Base-by-base conservation (phyloP, 352 stramenopile species). In the Phytopythium sindhum region DNA sequence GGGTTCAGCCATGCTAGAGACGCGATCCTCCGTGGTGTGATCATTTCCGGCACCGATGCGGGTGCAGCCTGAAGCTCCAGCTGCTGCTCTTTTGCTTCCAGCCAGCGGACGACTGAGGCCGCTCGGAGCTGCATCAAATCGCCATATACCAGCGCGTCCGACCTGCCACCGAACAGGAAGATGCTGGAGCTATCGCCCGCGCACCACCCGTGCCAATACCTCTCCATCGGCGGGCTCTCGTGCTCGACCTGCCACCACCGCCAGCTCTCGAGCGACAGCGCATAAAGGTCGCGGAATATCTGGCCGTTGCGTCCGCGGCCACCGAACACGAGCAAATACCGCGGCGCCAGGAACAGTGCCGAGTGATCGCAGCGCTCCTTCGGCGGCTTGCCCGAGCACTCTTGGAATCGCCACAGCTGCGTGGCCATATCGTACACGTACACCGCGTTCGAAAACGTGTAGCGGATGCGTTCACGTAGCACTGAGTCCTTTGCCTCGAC, bases 161-260 rank as follows among this genome's bases (percentile, higher is more conserved):
- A 88, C 56, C 84, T 88, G n/a, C 81, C 81, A 21, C 79, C 81
- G 63, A 90, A 87, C 21, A 88, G 39, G 63, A 81, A 88, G 24
- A 90, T 58, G 19, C 70, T 75, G 28, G 26, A 24, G 50, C 62
- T 63, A 12, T 76, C 63, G 2, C 53, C 60, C 19, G 78, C 52
- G 45, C 77, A 79, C 61, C 73, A 74, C 17, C 60, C 65, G 42
- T 80, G 71, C 76, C 76, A 84, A 39, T 84, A 84, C 11, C 76
- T 71, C 63, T 81, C 71, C 39, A 72, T 64, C 17, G 70, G 66
- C 4, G 57, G 47, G 4, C 31, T 54, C 26, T 70, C 70, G 11
- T 64, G 69, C 35, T 80, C 69, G 45, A 84, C 62, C 39, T 69
- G 63, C 4, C 29, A 77, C 81, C 81, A 90, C 41, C 78, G 75